Evolutionary conservation across 768 basidiomycete species (phyloP), one percentile per base, ranked within the genome.

Genomic region (Amanita muscaria): DNA sequence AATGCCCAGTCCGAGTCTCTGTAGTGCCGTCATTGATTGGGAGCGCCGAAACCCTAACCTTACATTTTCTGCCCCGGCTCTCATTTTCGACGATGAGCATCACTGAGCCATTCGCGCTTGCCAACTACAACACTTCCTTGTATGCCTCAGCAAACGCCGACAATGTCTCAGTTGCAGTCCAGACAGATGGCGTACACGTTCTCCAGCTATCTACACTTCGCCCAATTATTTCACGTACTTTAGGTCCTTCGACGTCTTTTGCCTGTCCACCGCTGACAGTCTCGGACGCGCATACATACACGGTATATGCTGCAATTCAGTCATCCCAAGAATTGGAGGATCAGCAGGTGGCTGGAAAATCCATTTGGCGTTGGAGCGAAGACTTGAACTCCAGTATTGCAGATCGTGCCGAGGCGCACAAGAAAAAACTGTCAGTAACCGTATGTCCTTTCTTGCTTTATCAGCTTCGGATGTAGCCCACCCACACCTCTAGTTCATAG

Each of bases 101-200:
- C 50, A 55, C 48, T 51, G 67, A 70, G 36, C 62, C 66, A 23
- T 68, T 68, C 49, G 53, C 64, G 44, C 59, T 70, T 30, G 60
- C 66, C 8, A 65, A 55, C 35, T 67, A 68, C 42, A 57, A 56
- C 3, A 44, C 14, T 18, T 37, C 39, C 37, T 44, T 52, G 3
- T 42, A 29, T 32, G 44, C 34, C 23, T 36, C 41, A 29, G 22
- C 22, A 15, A 35, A 30, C 29, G 25, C 36, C 9, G 14, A 27
- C 4, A 24, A 36, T 14, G 79, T 74, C 32, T 83, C 83, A 1
- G 69, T 85, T 44, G 73, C 83, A 11, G 80, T 71, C 10, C 83
- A 87, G 49, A 74, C 72, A 50, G 84, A 89, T 45, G 87, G 87
- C 23, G 65, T 88, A 30, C 84, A 88, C 61, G 58, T 89, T 35